These are phyloP conservation scores for Bipolaris cookei DNA, from an alignment of 2,329 filamentous ascomycete species.

Conservation along the genomic window DNA sequence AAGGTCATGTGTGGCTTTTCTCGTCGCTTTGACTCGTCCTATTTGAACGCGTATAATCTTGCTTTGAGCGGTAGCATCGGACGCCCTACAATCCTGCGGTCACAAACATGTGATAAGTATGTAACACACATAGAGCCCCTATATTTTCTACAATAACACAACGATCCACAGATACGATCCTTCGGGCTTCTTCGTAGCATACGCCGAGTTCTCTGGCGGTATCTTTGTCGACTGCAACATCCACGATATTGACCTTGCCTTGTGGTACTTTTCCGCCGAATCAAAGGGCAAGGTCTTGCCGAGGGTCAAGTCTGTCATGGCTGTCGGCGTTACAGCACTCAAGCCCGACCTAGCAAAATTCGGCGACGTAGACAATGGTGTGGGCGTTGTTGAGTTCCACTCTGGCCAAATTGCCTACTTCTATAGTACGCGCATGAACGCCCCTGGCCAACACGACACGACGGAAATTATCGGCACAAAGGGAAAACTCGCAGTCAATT, in stretches of 20 bases:
- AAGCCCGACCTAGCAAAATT: constrained; percentile 64
- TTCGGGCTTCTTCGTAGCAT: constrained; percentile 70
- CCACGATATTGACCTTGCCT: constrained; percentile 71
- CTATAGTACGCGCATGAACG: constrained; percentile 70
- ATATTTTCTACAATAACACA: background rate
- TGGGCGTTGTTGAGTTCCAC: constrained; percentile 70
- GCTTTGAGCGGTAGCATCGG: constrained; percentile 64
- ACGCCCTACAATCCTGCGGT: constrained; percentile 65
- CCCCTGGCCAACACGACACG: constrained; percentile 69
- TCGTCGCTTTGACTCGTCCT: constrained; percentile 70
- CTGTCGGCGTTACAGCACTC: constrained; percentile 65
- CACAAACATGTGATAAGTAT: constrained; percentile 69
- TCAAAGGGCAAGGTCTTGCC: constrained; percentile 33
- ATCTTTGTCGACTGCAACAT: constrained; percentile 76
- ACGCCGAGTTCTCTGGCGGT: constrained; percentile 69
- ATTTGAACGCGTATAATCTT: constrained; percentile 64
- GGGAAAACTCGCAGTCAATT: constrained; percentile 68
- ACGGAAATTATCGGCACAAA: constrained; percentile 72
- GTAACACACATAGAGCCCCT: background rate
- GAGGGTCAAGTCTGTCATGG: constrained; percentile 59
- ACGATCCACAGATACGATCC: constrained; percentile 57
- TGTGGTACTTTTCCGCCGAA: constrained; percentile 64
- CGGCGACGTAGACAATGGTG: constrained; percentile 67
- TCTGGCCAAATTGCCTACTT: constrained; percentile 69
- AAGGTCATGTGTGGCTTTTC: constrained; percentile 73